These are phyloP conservation scores for Acer saccharum DNA, from an alignment of 345 rosid genomes.

Conservation along the genomic window DNA sequence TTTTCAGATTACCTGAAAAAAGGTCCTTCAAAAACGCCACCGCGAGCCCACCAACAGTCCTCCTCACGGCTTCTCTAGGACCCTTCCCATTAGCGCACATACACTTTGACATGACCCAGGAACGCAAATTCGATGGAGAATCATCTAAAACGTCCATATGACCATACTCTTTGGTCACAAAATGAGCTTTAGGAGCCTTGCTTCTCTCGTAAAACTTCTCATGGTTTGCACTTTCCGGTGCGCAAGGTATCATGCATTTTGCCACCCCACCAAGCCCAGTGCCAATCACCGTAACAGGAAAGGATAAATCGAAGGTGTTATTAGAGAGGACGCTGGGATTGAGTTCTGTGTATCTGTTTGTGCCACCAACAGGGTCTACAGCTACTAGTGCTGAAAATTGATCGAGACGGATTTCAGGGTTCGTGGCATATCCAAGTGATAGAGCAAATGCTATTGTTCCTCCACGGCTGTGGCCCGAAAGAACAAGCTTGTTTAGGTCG, in stretches of 20 bases:
- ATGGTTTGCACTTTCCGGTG: constrained; percentile 35
- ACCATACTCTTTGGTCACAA: constrained; percentile 37
- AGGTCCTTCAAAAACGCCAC: constrained; percentile 41
- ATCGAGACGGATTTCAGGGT: neutral
- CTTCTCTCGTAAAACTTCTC: constrained; percentile 34
- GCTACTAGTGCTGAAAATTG: constrained; percentile 27
- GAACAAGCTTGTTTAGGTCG: constrained; percentile 21
- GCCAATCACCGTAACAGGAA: constrained; percentile 34
- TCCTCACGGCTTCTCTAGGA: constrained; percentile 32
- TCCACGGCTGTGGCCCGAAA: constrained; percentile 49
- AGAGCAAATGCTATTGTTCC: constrained; percentile 41
- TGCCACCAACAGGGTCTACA: constrained; percentile 44
- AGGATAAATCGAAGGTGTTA: constrained; percentile 26
- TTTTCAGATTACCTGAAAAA: constrained; percentile 10
- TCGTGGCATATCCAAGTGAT: constrained; percentile 26
- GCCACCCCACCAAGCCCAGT: constrained; percentile 32
- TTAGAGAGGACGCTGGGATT: constrained; percentile 32
- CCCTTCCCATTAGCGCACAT: constrained; percentile 24
- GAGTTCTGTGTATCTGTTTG: neutral
- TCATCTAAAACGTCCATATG: constrained; percentile 50
- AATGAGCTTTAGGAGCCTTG: constrained; percentile 36
- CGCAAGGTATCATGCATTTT: constrained; percentile 21
- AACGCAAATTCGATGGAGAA: neutral
- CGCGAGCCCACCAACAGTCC: constrained; percentile 36
- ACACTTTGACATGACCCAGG: neutral